Evolutionary conservation across 805 yeast species (phyloP).

Genomic region (Pichia eremophila): DNA sequence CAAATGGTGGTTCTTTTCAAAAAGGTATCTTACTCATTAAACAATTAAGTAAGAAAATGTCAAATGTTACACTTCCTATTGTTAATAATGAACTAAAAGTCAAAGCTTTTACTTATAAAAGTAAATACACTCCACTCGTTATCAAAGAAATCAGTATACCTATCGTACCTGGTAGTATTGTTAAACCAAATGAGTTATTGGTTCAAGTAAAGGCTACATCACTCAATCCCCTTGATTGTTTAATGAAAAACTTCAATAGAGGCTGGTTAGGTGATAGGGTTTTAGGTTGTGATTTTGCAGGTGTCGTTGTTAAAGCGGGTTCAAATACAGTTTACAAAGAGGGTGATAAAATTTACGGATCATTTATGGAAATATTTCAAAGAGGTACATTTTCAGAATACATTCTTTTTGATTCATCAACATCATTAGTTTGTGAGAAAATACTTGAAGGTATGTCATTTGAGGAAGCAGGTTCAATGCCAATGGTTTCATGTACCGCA

Average conservation of each 20-base stretch:
- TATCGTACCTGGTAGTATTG: slow-evolving; percentile 1
- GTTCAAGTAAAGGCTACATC: slow-evolving; percentile 14
- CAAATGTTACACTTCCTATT: background rate
- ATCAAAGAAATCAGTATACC: slow-evolving; percentile 8
- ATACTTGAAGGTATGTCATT: slow-evolving; percentile 39
- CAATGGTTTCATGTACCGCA: slow-evolving; percentile 60
- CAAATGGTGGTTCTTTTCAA: too few relatives aligned
- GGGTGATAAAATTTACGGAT: slow-evolving; percentile 18
- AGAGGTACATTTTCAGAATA: slow-evolving; percentile 41
- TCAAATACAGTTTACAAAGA: slow-evolving; percentile 7
- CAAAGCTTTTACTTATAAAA: slow-evolving; percentile 11
- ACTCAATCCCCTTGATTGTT: slow-evolving; percentile 17
- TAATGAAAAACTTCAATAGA: slow-evolving; percentile 6
- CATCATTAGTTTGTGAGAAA: slow-evolving; percentile 18
- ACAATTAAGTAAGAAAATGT: background rate
- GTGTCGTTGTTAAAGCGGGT: slow-evolving; percentile 17
- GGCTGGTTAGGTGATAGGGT: slow-evolving; percentile 7
- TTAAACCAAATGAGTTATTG: slow-evolving; percentile 11
- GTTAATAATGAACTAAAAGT: slow-evolving; percentile 6
- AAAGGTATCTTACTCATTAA: too few relatives aligned
- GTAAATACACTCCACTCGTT: slow-evolving; percentile 6
- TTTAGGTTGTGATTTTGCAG: slow-evolving; percentile 18
- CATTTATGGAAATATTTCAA: background rate
- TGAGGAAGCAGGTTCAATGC: slow-evolving; percentile 57
- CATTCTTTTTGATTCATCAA: slow-evolving; percentile 27